Evolutionary conservation across 176 grass and related monocot genomes (phyloP), one percentile per base, ranked within the genome.

Genomic region (Bonia amplexicaulis): DNA sequence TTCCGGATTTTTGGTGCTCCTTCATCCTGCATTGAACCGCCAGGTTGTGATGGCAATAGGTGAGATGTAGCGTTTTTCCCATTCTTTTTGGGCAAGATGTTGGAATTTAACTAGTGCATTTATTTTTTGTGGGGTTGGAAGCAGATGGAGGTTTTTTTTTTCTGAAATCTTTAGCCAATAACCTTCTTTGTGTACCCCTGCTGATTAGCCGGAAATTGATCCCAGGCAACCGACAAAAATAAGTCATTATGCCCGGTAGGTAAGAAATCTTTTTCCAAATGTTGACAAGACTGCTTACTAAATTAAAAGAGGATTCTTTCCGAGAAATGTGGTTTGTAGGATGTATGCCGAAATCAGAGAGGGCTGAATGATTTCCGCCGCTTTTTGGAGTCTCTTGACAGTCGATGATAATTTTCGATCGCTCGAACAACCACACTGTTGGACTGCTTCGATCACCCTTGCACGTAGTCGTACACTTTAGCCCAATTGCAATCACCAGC

Each of bases 11-110:
- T 68, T 31, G 46, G 71, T 71, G 23, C 58, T 70, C 29, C 29
- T 81, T 71, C 69, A 48, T 77, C 57, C 46, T 71, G 79, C 65
- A 86, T 48, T 86, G 84, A 86, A 54, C 77, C 76, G 23, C 78
- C 72, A 72, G 63, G 15, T 82, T 66, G 53, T 78, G 54, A 19
- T 72, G 57, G 14, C 41, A 39, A 71, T 62, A 82, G 10, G 1
- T 47, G 35, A 65, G 47, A 78, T 72, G 35, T 77, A 85, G n/a
- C 71, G 11, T 60, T n/a, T 69, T 23, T 17, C 1, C 22, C 46
- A 66, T 16, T 58, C 31, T 39, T 77, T 78, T 73, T 61, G 76
- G 81, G 73, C 65, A 14, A 86, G 69, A 23, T 73, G 31, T 70
- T 35, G 65, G 53, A 15, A 51, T 39, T 73, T 63, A 39, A 65